Base-by-base conservation (phyloP, 2,329 filamentous ascomycete species). In the Ophiocordyceps australis region DNA sequence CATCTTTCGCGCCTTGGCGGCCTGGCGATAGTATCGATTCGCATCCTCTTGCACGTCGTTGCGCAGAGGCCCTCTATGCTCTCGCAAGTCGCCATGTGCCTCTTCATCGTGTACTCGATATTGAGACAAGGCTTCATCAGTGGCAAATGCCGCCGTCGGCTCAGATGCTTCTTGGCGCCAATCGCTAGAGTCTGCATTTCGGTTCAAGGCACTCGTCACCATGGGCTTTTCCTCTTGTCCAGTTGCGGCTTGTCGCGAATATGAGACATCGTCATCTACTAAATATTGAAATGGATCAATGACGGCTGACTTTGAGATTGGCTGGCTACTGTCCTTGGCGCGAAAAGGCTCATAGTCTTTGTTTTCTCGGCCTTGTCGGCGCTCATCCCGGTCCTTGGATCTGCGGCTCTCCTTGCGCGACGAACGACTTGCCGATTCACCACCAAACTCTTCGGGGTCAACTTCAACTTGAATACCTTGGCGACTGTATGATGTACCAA, bases 261-360 rank as follows among this genome's bases (percentile, higher is more conserved):
- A 22, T n/a, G 28, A 16, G n/a, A 57, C 55, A 37, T 62, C 55
- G 31, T 63, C 52, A 22, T 54, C 35, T 32, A 71, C 61, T 42
- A 64, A 65, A 38, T 54, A 73, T 40, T 68, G 56, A 41, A 73
- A 72, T 12, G 66, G 64, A 43, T 74, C 61, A 38, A 65, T 42
- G 25, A 43, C 38, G n/a, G 41, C 37, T 30, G 37, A 38, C 31
- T 41, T 36, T 14, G 31, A 31, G 27, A n/a, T n/a, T n/a, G n/a
- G n/a, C n/a, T 41, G 36, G 29, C 40, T 31, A 14, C 21, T 25
- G 38, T 32, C 27, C 35, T 31, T 34, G 39, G 36, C 27, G 40
- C 21, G 30, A 36, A 30, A 37, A 26, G 27, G 27, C 32, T 39
- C 26, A 37, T 28, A 32, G 40, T 28, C 26, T 43, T 35, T 41